Conservation (phyloP, 2,329 filamentous ascomycete genomes). For the Pseudocercospora macadamiae region DNA sequence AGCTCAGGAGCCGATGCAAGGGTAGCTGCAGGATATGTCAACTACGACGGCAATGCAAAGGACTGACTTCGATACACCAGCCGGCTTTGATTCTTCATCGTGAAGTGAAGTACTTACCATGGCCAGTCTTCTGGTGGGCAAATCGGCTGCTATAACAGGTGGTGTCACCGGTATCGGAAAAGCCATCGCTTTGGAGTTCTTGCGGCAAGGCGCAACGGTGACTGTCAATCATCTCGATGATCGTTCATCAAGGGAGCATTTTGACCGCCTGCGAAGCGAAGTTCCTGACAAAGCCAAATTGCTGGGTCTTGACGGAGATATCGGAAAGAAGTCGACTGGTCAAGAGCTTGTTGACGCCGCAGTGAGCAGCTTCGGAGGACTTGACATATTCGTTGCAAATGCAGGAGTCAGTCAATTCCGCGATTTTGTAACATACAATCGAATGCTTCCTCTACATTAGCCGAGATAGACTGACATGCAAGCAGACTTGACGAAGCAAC, state of each 20-base stretch:
- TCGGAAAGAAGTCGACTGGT: conserved; percentile 73
- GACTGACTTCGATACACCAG: not conserved
- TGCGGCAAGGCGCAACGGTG: conserved; percentile 75
- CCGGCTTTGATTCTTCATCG: too few species aligned
- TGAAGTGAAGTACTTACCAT: too few species aligned
- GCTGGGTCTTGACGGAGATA: conserved; percentile 73
- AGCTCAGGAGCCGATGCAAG: not conserved
- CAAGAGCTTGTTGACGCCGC: conserved; percentile 66
- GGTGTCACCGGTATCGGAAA: conserved; percentile 84
- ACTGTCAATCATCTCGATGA: conserved; percentile 76
- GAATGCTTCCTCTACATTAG: not conserved
- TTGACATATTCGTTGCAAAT: conserved; percentile 80
- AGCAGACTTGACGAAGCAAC: conserved; percentile 62
- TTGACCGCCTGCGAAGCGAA: conserved; percentile 51
- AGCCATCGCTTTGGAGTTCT: conserved; percentile 78
- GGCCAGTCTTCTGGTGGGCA: conserved; percentile 62
- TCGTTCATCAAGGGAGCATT: conserved; percentile 50
- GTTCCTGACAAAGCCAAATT: conserved; percentile 47
- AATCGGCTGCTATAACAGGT: conserved; percentile 83
- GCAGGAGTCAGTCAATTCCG: conserved; percentile 86
- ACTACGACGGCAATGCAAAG: too few species aligned
- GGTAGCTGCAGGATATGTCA: conserved; percentile 29
- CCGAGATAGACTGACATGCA: not conserved
- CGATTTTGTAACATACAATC: conserved; percentile 73
- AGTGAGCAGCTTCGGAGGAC: conserved; percentile 59